phyloP scores from a whole-genome alignment of 106 monocot genomes.

The Dendrobium nobile region DNA sequence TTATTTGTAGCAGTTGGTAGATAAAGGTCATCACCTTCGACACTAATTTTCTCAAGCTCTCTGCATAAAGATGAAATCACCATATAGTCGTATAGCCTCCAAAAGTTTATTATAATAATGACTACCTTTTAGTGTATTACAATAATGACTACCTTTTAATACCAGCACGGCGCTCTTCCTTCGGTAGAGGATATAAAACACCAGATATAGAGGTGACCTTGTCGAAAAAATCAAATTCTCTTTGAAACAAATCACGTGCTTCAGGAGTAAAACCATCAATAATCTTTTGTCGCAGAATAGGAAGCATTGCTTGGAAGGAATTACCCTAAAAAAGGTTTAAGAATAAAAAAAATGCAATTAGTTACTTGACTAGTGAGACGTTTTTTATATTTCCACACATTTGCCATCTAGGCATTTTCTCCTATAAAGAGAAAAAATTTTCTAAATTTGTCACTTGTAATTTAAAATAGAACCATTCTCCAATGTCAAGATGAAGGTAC shows the following conservation, averaged over 20 bases:
- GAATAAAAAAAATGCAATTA: not conserved
- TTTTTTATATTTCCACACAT: not conserved
- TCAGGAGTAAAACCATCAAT: conserved; percentile 80
- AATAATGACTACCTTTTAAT: conserved; percentile 58
- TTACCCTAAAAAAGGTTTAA: conserved; percentile 31
- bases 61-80: conserved; percentile 26
- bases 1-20: conserved; percentile 90
- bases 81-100: not conserved
- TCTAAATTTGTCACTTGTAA: not conserved
- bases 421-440: not conserved
- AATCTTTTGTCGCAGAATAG: conserved; percentile 62
- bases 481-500: not conserved
- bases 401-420: not conserved
- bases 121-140: conserved; percentile 40
- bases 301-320: conserved; percentile 70
- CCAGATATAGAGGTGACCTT: conserved; percentile 98
- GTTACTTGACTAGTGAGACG: not conserved
- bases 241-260: conserved; percentile 83
- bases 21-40: conserved; percentile 86
- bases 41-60: conserved; percentile 77
- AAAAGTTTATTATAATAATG: not conserved
- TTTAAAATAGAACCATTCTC: not conserved
- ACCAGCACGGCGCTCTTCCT: conserved; percentile 90
- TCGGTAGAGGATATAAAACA: conserved; percentile 84
- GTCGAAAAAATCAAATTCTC: conserved; percentile 95